Percentiles rank a stretch among this genome's conserved stretches.
Evolutionary conservation across 2,329 filamentous ascomycete species (phyloP).

Genomic region (Hypoxylon rubiginosum): DNA sequence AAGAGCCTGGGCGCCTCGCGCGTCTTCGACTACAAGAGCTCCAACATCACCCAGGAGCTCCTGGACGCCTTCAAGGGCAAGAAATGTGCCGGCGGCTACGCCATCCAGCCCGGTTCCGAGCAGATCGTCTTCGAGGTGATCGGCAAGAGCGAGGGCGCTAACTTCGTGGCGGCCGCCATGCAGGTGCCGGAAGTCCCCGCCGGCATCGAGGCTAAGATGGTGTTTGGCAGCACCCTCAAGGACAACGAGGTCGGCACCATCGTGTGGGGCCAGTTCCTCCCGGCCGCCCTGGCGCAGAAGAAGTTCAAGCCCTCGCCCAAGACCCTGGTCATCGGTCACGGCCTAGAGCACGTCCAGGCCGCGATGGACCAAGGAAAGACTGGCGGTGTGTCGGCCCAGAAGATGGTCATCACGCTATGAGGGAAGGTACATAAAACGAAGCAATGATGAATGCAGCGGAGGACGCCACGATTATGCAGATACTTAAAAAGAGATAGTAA

Average conservation of each 20-base stretch:
- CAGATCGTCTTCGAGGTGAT: slow-evolving; percentile 41
- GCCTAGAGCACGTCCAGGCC: slow-evolving; percentile 50
- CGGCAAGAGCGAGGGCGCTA: slow-evolving; percentile 28
- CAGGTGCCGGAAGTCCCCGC: slow-evolving; percentile 19
- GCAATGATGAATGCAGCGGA: neutral
- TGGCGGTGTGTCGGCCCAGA: slow-evolving; percentile 55
- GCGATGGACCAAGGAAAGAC: slow-evolving; percentile 46
- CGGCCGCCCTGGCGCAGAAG: slow-evolving; percentile 45
- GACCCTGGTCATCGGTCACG: slow-evolving; percentile 48
- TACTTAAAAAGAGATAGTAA: too few relatives aligned
- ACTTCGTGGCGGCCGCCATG: slow-evolving; percentile 42
- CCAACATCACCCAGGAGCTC: slow-evolving; percentile 49
- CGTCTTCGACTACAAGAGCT: slow-evolving; percentile 59
- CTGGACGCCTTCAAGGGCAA: slow-evolving; percentile 41
- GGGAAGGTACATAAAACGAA: neutral
- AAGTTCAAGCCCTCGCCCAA: slow-evolving; percentile 46
- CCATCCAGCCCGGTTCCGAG: slow-evolving; percentile 35
- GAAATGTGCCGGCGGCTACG: slow-evolving; percentile 40
- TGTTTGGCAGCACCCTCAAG: slow-evolving; percentile 41
- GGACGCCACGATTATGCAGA: neutral
- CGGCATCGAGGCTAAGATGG: slow-evolving; percentile 39
- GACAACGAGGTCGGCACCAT: slow-evolving; percentile 44
- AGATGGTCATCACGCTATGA: slow-evolving; percentile 53
- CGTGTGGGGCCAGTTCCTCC: slow-evolving; percentile 47
- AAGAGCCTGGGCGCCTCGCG: slow-evolving; percentile 56